Evolutionary conservation across 345 rosid genomes (phyloP).

Genomic region (Salix viminalis): DNA sequence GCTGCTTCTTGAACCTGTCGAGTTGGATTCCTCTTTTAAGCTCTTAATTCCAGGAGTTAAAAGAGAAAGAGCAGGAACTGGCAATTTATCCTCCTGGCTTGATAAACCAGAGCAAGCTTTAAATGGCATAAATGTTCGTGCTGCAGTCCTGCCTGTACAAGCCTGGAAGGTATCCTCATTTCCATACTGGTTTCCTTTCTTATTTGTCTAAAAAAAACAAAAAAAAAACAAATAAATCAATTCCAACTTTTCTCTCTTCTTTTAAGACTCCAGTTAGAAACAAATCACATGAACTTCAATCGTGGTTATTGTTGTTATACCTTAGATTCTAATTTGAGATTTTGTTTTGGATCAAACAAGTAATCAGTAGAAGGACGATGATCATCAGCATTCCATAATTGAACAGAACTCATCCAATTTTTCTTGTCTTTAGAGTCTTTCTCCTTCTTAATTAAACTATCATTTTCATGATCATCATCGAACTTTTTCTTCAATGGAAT

Average conservation of each 20-base stretch:
- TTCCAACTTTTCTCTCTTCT: not conserved
- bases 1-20: slow-evolving; percentile 37
- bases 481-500: slow-evolving; percentile 48
- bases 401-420: slow-evolving; percentile 66
- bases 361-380: slow-evolving; percentile 15
- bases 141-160: slow-evolving; percentile 28
- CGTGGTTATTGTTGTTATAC: slow-evolving; percentile 15
- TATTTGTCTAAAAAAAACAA: slow-evolving; percentile 34
- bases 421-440: slow-evolving; percentile 51
- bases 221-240: not conserved
- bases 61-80: slow-evolving; percentile 44
- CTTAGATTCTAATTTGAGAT: slow-evolving; percentile 39
- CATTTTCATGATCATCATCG: slow-evolving; percentile 15
- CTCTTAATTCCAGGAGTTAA: slow-evolving; percentile 47
- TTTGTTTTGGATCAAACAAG: slow-evolving; percentile 29
- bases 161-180: slow-evolving; percentile 30
- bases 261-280: not conserved
- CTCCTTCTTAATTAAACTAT: slow-evolving; percentile 24
- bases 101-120: slow-evolving; percentile 20
- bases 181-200: slow-evolving; percentile 27
- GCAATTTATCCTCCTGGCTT: slow-evolving; percentile 24
- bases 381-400: slow-evolving; percentile 51
- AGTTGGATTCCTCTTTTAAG: slow-evolving; percentile 52
- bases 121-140: slow-evolving; percentile 39
- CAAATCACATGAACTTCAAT: not conserved